Conservation (phyloP, 345 rosid genomes). For the Eucalyptus guilfoylei region DNA sequence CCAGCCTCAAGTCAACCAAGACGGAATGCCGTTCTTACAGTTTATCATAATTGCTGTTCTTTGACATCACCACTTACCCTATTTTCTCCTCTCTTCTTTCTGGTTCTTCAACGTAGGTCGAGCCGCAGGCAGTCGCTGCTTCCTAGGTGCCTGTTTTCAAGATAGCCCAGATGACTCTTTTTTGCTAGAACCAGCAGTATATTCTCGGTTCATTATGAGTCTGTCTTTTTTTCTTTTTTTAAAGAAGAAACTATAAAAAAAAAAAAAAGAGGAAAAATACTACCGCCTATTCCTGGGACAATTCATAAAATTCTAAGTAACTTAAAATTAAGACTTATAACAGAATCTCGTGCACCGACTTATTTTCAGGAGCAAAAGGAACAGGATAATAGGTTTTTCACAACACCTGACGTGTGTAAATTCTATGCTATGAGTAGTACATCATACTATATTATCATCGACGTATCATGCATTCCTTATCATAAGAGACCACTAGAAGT, state of each 20-base stretch:
- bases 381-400: neutral
- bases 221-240: neutral
- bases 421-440: neutral
- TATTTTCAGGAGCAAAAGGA: neutral
- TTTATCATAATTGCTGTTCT: too few species aligned
- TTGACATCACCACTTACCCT: neutral
- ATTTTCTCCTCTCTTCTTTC: neutral
- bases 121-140: neutral
- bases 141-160: neutral
- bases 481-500: neutral
- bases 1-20: too few species aligned
- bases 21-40: too few species aligned
- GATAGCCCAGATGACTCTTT: neutral
- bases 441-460: neutral
- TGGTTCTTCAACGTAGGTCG: neutral
- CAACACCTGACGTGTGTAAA: neutral
- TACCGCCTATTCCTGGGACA: neutral
- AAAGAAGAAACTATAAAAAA: too few species aligned
- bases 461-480: neutral
- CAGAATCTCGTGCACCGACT: neutral
- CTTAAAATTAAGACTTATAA: neutral
- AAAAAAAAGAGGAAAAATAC: too few species aligned
- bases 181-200: neutral
- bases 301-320: neutral
- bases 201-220: neutral